Evolutionary conservation across 1,139 yeast genomes (phyloP).

Genomic region (Suhomyces ambrosiae): DNA sequence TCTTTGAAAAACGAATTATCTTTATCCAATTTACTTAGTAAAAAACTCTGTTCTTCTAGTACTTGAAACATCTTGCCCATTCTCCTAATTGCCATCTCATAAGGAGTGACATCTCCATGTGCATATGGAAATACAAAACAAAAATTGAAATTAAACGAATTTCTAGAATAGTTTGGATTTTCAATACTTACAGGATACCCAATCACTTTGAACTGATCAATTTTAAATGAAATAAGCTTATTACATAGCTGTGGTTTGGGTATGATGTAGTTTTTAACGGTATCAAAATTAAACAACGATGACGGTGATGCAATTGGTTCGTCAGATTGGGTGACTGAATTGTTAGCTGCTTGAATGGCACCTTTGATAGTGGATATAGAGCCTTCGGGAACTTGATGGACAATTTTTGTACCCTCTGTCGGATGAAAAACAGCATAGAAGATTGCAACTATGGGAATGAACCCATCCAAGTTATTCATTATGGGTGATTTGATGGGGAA

Average conservation of each 20-base stretch:
- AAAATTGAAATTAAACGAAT: slow-evolving; percentile 89
- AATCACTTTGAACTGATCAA: slow-evolving; percentile 68
- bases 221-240: slow-evolving; percentile 71
- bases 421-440: slow-evolving; percentile 95
- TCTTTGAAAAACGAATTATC: slow-evolving; percentile 40
- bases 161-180: slow-evolving; percentile 77
- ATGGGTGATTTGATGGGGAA: neutral
- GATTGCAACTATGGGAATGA: slow-evolving; percentile 80
- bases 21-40: slow-evolving; percentile 59
- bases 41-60: slow-evolving; percentile 83
- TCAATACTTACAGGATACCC: slow-evolving; percentile 92
- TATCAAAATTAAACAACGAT: slow-evolving; percentile 74
- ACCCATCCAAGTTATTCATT: slow-evolving; percentile 56
- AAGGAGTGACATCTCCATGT: slow-evolving; percentile 73
- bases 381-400: slow-evolving; percentile 85
- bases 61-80: slow-evolving; percentile 89
- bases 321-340: neutral
- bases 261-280: slow-evolving; percentile 84
- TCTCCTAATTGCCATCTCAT: slow-evolving; percentile 80
- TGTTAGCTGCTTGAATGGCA: slow-evolving; percentile 24
- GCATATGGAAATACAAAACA: slow-evolving; percentile 88
- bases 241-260: slow-evolving; percentile 94
- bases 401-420: slow-evolving; percentile 91
- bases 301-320: slow-evolving; percentile 3
- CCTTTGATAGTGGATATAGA: slow-evolving; percentile 37